Evolutionary conservation across 23 red algal species (phyloP).

Genomic region (Cyanidium caldarium): DNA sequence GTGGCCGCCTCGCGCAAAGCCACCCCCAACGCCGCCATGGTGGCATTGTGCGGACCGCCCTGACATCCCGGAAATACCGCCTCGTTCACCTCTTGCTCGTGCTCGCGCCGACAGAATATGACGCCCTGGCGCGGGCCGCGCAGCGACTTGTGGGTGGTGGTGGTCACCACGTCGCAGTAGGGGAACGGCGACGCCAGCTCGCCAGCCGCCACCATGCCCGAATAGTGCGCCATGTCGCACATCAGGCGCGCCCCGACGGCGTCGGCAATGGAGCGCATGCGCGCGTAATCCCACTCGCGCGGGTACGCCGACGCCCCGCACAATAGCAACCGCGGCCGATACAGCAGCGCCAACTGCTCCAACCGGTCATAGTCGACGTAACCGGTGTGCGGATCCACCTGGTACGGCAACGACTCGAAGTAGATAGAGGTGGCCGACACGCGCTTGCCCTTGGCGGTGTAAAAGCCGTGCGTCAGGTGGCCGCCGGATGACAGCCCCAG

Average conservation of each 20-base stretch:
- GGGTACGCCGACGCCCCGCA: slow-evolving; percentile 82
- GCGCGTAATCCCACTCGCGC: slow-evolving; percentile 80
- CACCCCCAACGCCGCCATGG: slow-evolving; percentile 71
- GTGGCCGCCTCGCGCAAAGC: slow-evolving; percentile 55
- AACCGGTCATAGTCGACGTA: slow-evolving; percentile 74
- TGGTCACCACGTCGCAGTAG: slow-evolving; percentile 73
- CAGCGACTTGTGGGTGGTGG: slow-evolving; percentile 93
- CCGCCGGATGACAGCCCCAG: slow-evolving; percentile 79
- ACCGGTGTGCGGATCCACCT: slow-evolving; percentile 66
- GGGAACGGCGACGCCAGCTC: slow-evolving; percentile 52
- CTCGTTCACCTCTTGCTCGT: slow-evolving; percentile 34
- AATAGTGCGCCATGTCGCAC: slow-evolving; percentile 95
- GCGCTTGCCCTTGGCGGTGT: slow-evolving; percentile 56
- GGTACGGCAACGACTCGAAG: slow-evolving; percentile 95
- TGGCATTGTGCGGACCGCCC: slow-evolving; percentile 93
- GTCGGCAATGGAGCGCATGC: slow-evolving; percentile 64
- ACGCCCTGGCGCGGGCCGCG: slow-evolving; percentile 73
- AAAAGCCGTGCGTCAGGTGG: slow-evolving; percentile 92
- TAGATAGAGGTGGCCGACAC: slow-evolving; percentile 91
- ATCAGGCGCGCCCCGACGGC: slow-evolving; percentile 56
- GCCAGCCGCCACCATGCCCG: slow-evolving; percentile 75
- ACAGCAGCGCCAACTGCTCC: slow-evolving; percentile 31
- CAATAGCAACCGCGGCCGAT: slow-evolving; percentile 66
- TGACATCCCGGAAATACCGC: slow-evolving; percentile 90
- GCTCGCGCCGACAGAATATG: slow-evolving; percentile 68